phyloP scores from a whole-genome alignment of 2,329 filamentous ascomycete genomes.

The Cladosporium sp. region DNA sequence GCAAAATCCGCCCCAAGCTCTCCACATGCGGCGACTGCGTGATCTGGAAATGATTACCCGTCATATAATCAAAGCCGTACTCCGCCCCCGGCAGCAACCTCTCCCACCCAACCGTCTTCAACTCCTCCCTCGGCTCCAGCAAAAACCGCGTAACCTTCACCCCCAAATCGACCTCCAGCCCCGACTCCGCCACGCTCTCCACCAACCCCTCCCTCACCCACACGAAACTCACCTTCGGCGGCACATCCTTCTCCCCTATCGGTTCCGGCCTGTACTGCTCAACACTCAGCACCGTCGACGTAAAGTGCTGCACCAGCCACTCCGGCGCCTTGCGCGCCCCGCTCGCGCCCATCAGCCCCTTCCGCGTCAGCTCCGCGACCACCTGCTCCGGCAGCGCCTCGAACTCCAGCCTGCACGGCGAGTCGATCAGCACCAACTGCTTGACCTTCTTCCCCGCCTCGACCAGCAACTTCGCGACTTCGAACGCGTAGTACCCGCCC shows the following conservation, averaged over 20 bases:
- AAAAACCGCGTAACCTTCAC: slow-evolving; percentile 28
- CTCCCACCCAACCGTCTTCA: slow-evolving; percentile 27
- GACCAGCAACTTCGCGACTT: slow-evolving; percentile 44
- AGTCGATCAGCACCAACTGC: slow-evolving; percentile 47
- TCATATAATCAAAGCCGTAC: slow-evolving; percentile 26
- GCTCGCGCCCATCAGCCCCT: slow-evolving; percentile 62
- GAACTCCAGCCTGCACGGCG: slow-evolving; percentile 46
- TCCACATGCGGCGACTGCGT: slow-evolving; percentile 26
- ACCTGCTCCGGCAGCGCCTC: slow-evolving; percentile 49
- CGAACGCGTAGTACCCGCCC: slow-evolving; percentile 50
- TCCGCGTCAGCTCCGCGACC: slow-evolving; percentile 65
- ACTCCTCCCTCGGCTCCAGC: slow-evolving; percentile 24
- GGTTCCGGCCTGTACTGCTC: slow-evolving; percentile 25
- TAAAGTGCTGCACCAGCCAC: slow-evolving; percentile 70
- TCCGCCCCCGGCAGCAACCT: slow-evolving; percentile 23
- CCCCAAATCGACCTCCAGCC: slow-evolving; percentile 24
- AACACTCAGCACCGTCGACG: slow-evolving; percentile 62
- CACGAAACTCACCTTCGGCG: slow-evolving; percentile 24
- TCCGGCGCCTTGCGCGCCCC: slow-evolving; percentile 54
- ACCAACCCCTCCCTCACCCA: slow-evolving; percentile 28
- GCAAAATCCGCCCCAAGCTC: slow-evolving; percentile 14
- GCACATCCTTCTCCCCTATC: slow-evolving; percentile 18
- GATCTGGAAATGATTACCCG: slow-evolving; percentile 29
- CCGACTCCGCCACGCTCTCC: slow-evolving; percentile 23
- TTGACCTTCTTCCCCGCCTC: slow-evolving; percentile 44